Evolutionary conservation across 2,329 filamentous ascomycete species (phyloP).

Genomic region (Diaporthe eres): DNA sequence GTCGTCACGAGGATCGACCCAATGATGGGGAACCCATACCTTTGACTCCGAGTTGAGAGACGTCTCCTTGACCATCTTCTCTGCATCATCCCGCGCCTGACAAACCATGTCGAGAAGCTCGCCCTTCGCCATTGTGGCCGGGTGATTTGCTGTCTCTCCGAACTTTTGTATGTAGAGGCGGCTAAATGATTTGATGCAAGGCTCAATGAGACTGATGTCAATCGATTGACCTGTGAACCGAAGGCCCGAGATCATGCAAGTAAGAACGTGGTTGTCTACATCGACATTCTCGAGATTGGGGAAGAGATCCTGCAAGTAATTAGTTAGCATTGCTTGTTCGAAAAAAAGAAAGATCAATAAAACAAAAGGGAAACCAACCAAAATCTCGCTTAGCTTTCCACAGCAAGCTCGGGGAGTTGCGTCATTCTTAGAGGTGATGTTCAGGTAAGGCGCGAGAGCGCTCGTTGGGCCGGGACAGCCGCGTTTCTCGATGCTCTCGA

Average conservation of each 20-base stretch:
- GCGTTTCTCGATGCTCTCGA: conserved; percentile 20
- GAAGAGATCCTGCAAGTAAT: conserved; percentile 13
- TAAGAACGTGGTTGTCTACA: conserved; percentile 15
- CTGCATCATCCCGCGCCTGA: conserved; percentile 33
- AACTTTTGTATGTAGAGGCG: conserved; percentile 19
- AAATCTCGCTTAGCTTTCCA: conserved; percentile 20
- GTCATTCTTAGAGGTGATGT: background rate
- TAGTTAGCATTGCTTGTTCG: background rate
- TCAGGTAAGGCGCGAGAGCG: conserved; percentile 27
- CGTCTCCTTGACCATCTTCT: background rate
- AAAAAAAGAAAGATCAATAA: background rate
- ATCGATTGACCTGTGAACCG: conserved; percentile 31
- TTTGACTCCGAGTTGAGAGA: background rate
- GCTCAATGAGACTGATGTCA: conserved; percentile 23
- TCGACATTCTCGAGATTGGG: conserved; percentile 16
- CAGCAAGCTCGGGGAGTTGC: background rate
- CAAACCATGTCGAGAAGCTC: conserved; percentile 24
- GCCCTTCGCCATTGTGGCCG: background rate
- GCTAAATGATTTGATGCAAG: conserved; percentile 25
- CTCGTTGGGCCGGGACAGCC: background rate
- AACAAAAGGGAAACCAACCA: background rate
- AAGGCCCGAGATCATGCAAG: conserved; percentile 18
- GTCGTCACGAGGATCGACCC: background rate
- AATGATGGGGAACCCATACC: conserved; percentile 1
- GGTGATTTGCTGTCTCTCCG: background rate